Evolutionary conservation across 192 early-diverging fungal species (phyloP).

Genomic region (Coemansia sp.): DNA sequence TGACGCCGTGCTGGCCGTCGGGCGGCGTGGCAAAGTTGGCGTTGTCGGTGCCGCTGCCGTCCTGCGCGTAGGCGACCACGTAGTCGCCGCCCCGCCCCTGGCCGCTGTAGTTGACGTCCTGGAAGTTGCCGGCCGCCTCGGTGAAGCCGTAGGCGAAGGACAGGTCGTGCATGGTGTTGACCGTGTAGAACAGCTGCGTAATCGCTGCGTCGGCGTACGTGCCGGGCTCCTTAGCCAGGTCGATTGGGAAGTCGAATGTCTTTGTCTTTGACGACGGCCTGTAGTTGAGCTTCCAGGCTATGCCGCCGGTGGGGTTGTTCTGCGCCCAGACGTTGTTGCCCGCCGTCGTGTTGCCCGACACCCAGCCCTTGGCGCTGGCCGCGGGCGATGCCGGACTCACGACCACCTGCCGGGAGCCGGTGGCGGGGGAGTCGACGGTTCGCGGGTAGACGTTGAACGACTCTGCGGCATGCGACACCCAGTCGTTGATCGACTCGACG

Average conservation of each 20-base stretch:
- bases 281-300: conserved; percentile 69
- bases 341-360: conserved; percentile 61
- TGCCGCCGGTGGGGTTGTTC: conserved; percentile 72
- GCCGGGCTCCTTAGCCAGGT: conserved; percentile 63
- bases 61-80: conserved; percentile 92
- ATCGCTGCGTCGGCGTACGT: conserved; percentile 79
- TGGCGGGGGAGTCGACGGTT: conserved; percentile 1
- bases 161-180: conserved; percentile 89
- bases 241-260: conserved; percentile 72
- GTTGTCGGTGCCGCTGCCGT: conserved; percentile 87
- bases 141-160: conserved; percentile 87
- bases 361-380: conserved; percentile 52
- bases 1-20: conserved; percentile 78
- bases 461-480: conserved; percentile 55
- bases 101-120: conserved; percentile 78
- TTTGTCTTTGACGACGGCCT: conserved; percentile 62
- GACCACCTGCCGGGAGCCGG: not conserved
- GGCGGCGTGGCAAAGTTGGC: conserved; percentile 96
- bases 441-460: conserved; percentile 17
- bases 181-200: conserved; percentile 90
- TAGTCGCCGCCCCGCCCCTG: conserved; percentile 76
- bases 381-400: not conserved
- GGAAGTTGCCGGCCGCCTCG: conserved; percentile 95
- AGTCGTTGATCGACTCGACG: conserved; percentile 74
- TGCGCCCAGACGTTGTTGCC: conserved; percentile 95